Percentiles rank a stretch among this genome's conserved stretches.
These are phyloP conservation scores for Stereum hirsutum DNA, from an alignment of 1,284 basidiomycete genomes.

Conservation along the genomic window DNA sequence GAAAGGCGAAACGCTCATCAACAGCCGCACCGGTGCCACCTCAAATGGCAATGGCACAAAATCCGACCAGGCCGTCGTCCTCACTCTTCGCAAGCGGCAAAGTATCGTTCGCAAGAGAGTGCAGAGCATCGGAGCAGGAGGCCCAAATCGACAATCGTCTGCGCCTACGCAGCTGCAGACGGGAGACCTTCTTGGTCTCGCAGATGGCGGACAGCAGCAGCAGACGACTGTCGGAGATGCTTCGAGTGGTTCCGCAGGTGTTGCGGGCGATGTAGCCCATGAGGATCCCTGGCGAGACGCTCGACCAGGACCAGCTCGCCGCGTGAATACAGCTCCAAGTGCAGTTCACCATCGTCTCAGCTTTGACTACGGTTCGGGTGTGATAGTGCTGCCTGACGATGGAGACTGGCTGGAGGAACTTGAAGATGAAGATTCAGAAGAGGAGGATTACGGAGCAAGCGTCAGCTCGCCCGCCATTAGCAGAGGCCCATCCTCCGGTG, in stretches of 20 bases:
- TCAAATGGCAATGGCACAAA: constrained; percentile 26
- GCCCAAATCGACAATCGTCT: too few species aligned
- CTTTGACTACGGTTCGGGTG: constrained; percentile 72
- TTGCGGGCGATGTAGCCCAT: constrained; percentile 1
- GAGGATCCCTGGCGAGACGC: constrained; percentile 51
- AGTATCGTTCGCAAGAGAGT: constrained; percentile 35
- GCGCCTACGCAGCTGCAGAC: too few species aligned
- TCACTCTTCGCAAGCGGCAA: constrained; percentile 63
- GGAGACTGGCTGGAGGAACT: constrained; percentile 58
- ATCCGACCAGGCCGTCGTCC: constrained; percentile 55
- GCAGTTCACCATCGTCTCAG: constrained; percentile 52
- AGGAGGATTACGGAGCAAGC: constrained; percentile 20
- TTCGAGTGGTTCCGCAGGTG: constrained; percentile 8
- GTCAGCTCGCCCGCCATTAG: constrained; percentile 3
- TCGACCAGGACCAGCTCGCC: constrained; percentile 15
- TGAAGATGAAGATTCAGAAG: constrained; percentile 27
- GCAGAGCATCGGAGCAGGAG: too few species aligned
- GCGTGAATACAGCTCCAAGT: constrained; percentile 11
- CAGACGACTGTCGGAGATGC: background rate
- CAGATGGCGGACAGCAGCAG: too few species aligned
- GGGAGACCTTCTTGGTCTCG: too few species aligned
- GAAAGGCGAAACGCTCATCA: constrained; percentile 65
- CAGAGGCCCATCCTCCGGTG: background rate
- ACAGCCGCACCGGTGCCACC: constrained; percentile 32
- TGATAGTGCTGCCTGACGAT: constrained; percentile 77